These are phyloP conservation scores for Nakazawaea wickerhamii DNA, from an alignment of 805 yeast genomes.

Conservation along the genomic window DNA sequence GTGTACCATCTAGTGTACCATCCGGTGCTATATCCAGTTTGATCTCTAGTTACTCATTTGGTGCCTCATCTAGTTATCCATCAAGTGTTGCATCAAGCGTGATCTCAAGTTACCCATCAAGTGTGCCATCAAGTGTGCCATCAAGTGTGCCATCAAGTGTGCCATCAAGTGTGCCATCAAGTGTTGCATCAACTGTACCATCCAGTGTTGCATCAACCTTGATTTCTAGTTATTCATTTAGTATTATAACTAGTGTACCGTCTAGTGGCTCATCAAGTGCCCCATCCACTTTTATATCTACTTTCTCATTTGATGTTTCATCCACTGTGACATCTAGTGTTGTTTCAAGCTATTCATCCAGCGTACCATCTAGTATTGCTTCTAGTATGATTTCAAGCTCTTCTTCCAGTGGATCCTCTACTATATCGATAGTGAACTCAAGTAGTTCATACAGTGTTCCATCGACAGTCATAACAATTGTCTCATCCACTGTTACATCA, in stretches of 20 bases:
- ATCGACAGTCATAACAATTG: not conserved
- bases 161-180: constrained; percentile 1
- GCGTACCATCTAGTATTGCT: constrained; percentile 7
- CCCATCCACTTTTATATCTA: not conserved
- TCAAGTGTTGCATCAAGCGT: not conserved
- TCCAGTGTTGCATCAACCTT: not conserved
- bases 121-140: not conserved
- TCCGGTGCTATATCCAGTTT: not conserved
- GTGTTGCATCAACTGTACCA: not conserved
- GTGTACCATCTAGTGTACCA: not conserved
- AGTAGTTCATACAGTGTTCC: constrained; percentile 3
- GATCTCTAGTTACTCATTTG: not conserved
- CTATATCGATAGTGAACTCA: constrained; percentile 7
- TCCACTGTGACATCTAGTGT: not conserved
- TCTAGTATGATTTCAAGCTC: constrained; percentile 8
- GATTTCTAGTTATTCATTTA: not conserved
- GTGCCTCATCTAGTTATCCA: not conserved
- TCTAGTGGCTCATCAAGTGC: not conserved
- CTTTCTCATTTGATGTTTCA: not conserved
- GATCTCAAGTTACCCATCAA: constrained; percentile 1
- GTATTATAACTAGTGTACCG: not conserved
- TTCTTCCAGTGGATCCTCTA: constrained; percentile 9
- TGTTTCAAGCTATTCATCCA: not conserved
- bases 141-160: not conserved
- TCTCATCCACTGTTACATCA: not conserved